Conservation (phyloP, 1,284 basidiomycete species). For the Xerocomus nothofagi region DNA sequence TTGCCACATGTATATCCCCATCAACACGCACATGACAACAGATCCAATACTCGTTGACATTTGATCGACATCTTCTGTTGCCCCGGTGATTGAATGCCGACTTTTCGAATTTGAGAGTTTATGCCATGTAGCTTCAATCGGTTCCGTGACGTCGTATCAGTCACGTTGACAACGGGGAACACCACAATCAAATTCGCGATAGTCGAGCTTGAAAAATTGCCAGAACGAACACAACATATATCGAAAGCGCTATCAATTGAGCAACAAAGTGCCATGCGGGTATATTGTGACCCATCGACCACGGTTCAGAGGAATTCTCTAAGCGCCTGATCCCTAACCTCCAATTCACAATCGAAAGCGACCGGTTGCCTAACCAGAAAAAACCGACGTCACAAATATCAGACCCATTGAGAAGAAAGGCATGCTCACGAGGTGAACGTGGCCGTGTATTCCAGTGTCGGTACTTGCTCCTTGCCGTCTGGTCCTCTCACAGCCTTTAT, state of each 20-base stretch:
- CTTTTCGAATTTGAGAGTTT: no score
- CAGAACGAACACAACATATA: no score
- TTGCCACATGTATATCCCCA: no score
- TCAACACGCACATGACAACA: no score
- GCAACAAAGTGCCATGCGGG: background rate
- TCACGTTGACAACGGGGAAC: no score
- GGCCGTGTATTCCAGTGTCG: slow-evolving; percentile 8
- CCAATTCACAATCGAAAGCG: slow-evolving; percentile 5
- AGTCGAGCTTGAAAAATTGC: background rate
- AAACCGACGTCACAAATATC: background rate
- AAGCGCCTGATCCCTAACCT: slow-evolving; percentile 3
- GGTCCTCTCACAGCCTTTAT: slow-evolving; percentile 30
- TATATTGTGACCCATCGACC: background rate
- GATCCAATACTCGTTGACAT: no score
- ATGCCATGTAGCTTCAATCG: no score
- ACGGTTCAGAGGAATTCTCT: background rate
- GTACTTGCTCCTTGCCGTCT: slow-evolving; percentile 31
- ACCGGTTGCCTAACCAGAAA: background rate
- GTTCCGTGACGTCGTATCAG: no score
- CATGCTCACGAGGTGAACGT: slow-evolving; percentile 12
- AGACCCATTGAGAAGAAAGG: background rate
- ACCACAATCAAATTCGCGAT: no score
- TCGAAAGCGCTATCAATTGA: background rate
- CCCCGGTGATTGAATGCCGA: no score
- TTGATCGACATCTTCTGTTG: no score